These are phyloP conservation scores for Myriosclerotinia duriaeana DNA, from an alignment of 2,329 filamentous ascomycete genomes.

Conservation along the genomic window DNA sequence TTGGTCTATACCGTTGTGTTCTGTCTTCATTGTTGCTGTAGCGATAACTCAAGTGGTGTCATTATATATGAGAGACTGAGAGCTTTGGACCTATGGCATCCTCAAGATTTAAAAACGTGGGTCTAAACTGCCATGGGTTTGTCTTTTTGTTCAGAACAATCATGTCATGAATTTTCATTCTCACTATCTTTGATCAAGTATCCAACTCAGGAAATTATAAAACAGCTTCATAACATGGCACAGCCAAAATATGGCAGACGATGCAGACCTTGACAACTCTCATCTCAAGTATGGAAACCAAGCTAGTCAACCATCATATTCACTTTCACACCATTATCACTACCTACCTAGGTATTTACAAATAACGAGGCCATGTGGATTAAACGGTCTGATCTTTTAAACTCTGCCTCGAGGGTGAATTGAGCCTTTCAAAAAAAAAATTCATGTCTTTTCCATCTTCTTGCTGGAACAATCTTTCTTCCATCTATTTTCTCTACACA, in stretches of 20 bases:
- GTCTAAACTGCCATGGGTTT: not conserved
- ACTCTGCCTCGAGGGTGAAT: constrained; percentile 10
- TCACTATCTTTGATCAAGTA: not conserved
- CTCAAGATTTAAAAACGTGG: not conserved
- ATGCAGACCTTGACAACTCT: not conserved
- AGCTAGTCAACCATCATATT: not conserved
- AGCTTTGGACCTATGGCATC: not conserved
- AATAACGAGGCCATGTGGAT: not conserved
- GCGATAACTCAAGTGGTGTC: not conserved
- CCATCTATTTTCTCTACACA: not conserved
- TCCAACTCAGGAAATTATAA: not conserved
- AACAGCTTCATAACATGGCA: not conserved
- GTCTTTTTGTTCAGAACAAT: not conserved
- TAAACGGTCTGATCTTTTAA: not conserved
- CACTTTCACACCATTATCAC: not conserved
- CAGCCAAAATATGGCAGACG: not conserved
- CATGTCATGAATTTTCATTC: not conserved
- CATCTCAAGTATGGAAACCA: not conserved
- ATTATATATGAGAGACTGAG: not conserved
- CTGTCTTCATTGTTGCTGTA: not conserved
- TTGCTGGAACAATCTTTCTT: not conserved
- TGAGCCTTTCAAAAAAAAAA: not conserved
- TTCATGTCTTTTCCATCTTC: constrained; percentile 5
- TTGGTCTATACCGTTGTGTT: not conserved
- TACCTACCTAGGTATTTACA: too few relatives aligned